phyloP scores from a whole-genome alignment of 2,329 filamentous ascomycete genomes.

The Verticillium isaacii region DNA sequence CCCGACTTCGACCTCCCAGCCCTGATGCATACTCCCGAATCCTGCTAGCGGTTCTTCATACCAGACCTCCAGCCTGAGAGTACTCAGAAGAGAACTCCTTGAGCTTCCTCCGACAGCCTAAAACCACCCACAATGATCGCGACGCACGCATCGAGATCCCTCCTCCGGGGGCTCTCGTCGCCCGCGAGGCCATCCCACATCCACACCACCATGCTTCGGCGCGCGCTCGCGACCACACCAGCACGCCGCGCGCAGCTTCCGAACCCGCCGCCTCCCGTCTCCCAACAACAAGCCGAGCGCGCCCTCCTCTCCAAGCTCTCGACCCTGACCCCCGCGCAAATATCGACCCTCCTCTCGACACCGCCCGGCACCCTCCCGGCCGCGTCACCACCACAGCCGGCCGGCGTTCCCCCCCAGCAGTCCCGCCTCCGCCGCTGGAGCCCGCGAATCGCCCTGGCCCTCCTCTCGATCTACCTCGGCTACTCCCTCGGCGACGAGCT shows the following conservation, averaged over 20 bases:
- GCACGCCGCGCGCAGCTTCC: not conserved
- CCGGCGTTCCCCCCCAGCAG: not conserved
- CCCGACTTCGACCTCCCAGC: not conserved
- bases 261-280: not conserved
- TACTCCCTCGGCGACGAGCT: not conserved
- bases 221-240: slow-evolving; percentile 5
- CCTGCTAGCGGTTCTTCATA: not conserved
- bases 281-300: not conserved
- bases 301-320: slow-evolving; percentile 12
- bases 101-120: not conserved
- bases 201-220: not conserved
- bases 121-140: not conserved
- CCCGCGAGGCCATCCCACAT: not conserved
- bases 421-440: slow-evolving; percentile 2
- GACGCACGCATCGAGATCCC: not conserved
- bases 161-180: slow-evolving; percentile 7
- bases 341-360: slow-evolving; percentile 11
- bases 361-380: slow-evolving; percentile 1
- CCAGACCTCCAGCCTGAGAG: not conserved
- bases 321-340: slow-evolving; percentile 11
- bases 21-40: not conserved
- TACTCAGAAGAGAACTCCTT: not conserved
- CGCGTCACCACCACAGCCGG: not conserved
- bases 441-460: slow-evolving; percentile 5
- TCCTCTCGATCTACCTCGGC: slow-evolving; percentile 1